Evolutionary conservation across 306 rosid genomes (phyloP).

Genomic region (Sicyos edulis): DNA sequence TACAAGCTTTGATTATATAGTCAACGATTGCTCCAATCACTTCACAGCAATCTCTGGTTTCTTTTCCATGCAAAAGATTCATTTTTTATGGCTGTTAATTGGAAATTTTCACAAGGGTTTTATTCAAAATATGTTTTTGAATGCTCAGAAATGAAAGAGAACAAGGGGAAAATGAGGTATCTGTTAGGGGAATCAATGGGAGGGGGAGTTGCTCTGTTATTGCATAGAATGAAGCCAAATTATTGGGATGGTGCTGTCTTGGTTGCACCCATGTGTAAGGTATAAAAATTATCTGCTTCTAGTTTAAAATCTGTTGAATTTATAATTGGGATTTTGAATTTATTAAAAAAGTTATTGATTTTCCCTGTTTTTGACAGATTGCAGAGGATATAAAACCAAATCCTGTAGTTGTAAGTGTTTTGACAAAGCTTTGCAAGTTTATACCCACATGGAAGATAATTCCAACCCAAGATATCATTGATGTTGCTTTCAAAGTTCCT

Average conservation of each 20-base stretch:
- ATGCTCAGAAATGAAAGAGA: constrained; percentile 46
- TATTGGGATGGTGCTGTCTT: constrained; percentile 90
- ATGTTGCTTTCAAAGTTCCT: constrained; percentile 56
- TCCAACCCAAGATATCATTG: constrained; percentile 64
- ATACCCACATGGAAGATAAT: constrained; percentile 70
- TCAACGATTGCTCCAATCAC: constrained; percentile 47
- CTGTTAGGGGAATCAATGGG: constrained; percentile 95
- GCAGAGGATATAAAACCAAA: constrained; percentile 65
- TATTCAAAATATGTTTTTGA: not conserved
- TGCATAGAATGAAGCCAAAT: constrained; percentile 56
- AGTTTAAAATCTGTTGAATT: not conserved
- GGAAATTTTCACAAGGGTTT: not conserved
- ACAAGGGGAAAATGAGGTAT: constrained; percentile 54
- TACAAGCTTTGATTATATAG: constrained; percentile 41
- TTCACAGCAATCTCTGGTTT: constrained; percentile 59
- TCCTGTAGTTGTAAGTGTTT: constrained; percentile 20
- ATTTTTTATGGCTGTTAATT: not conserved
- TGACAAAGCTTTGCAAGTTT: constrained; percentile 45
- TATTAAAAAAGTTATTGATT: not conserved
- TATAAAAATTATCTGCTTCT: not conserved
- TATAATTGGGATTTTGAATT: not conserved
- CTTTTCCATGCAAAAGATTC: not conserved
- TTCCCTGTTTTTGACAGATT: constrained; percentile 39
- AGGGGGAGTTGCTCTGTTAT: constrained; percentile 69
- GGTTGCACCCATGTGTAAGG: constrained; percentile 99